A percentile compares a stretch with the other conserved stretches of the same genome.
phyloP scores from a whole-genome alignment of 2,329 filamentous ascomycete species.

The Pseudofabraea citricarpa region DNA sequence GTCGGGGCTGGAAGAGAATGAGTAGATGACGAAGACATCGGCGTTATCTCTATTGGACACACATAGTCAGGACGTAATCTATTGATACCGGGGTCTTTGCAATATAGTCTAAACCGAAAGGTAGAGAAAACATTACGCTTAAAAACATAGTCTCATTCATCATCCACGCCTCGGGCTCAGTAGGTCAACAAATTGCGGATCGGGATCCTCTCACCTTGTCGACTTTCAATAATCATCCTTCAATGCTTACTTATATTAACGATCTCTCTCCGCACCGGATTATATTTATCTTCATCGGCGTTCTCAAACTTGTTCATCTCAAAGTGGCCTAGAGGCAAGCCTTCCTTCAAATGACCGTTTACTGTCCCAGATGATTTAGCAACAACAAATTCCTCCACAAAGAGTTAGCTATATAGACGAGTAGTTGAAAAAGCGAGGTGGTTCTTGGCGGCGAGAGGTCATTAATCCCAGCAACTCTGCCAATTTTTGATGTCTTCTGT shows the following conservation, averaged over 20 bases:
- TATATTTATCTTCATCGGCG: conserved; percentile 24
- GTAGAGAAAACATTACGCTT: neutral
- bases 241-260: neutral
- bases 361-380: conserved; percentile 24
- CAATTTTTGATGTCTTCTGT: neutral
- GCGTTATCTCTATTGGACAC: neutral
- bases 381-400: conserved; percentile 22
- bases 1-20: neutral
- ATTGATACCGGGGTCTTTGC: neutral
- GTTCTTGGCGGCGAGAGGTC: conserved; percentile 2
- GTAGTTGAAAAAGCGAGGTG: neutral
- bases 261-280: conserved; percentile 23
- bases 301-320: conserved; percentile 25
- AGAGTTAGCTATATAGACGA: neutral
- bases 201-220: neutral
- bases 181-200: neutral
- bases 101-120: neutral
- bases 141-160: neutral
- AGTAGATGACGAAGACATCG: neutral
- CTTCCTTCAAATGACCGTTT: conserved; percentile 17
- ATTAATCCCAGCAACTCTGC: neutral
- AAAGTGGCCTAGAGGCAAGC: conserved; percentile 26
- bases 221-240: neutral
- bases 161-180: neutral
- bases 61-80: neutral